Conservation (phyloP, 805 yeast species). For the Starmerella apicola region DNA sequence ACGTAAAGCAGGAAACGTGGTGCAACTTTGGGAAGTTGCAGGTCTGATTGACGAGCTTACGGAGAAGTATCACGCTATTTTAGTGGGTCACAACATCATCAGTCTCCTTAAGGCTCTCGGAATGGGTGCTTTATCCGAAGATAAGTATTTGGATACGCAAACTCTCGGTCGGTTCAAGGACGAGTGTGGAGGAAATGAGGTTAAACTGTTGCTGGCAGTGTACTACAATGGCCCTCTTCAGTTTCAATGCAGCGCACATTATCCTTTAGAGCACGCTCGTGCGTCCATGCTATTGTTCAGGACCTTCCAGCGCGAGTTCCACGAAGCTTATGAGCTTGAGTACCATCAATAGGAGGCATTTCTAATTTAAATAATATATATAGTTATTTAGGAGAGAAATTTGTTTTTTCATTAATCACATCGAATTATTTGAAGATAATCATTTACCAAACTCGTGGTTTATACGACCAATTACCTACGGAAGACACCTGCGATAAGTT, state of each 20-base stretch:
- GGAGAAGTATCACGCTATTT: conserved; percentile 29
- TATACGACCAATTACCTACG: no score
- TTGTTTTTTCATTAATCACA: no score
- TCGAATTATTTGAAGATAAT: no score
- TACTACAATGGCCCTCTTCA: conserved; percentile 55
- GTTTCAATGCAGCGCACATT: conserved; percentile 57
- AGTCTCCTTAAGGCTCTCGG: conserved; percentile 58
- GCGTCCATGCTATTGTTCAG: conserved; percentile 46
- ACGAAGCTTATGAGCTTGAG: no score
- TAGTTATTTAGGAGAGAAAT: no score
- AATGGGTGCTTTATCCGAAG: conserved; percentile 49
- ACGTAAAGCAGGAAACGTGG: no score
- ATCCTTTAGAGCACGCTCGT: conserved; percentile 70
- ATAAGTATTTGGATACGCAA: conserved; percentile 68
- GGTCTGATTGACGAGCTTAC: conserved; percentile 38
- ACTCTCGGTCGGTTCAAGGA: conserved; percentile 56
- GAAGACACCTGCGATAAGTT: no score
- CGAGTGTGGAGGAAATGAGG: conserved; percentile 65
- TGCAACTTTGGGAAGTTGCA: conserved; percentile 34
- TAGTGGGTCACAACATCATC: conserved; percentile 83
- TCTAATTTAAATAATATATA: no score
- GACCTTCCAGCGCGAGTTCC: conserved; percentile 5
- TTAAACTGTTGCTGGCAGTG: conserved; percentile 49
- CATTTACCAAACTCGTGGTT: no score
- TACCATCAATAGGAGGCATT: no score